Base-by-base conservation (phyloP, 164 flowering plant genomes). In the Protea cynaroides region DNA sequence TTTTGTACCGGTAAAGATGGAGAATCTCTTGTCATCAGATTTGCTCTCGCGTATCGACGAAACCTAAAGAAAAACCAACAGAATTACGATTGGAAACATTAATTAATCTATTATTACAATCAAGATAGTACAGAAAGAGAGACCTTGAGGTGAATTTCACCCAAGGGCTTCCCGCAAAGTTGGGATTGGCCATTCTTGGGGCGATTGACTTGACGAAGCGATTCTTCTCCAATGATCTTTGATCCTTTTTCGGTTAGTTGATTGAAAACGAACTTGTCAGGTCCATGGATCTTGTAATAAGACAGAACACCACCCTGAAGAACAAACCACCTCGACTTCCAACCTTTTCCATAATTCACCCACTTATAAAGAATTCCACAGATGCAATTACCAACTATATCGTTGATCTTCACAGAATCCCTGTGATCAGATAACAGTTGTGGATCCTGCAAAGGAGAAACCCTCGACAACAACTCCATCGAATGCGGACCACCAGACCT, bases 301-400 rank as follows among this genome's bases (percentile, higher is more conserved):
- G 84, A 80, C 40, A 84, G 59, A 34, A 84, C 85, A 1, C 88
- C 88, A 44, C 82, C 88, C 56, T 80, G 85, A 37, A 84, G 66
- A 0, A 82, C 82, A 59, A 95, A 95, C 97, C 97, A 92, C 58
- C 99, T 60, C 1, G 96, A 86, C 34, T 97, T 66, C 99, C 99
- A 95, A 1, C 99, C 96, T 59, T 79, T 88, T 7, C 99, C 99
- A 69, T 89, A 95, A 78, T 95, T 95, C 74, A 95, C 99, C 99
- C 99, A 95, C 75, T 95, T 95, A 72, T 79, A 61, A 24, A 95
- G 65, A 8, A 88, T 62, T 10, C 99, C 99, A 2, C 83, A 80
- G 59, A 92, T 79, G 7, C 97, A 93, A 47, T 75, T 83, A 56
- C 92, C 96, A 1, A 86, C 96, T 23, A 88, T 69, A 34, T 88